phyloP scores from a whole-genome alignment of 371 early-diverging fungal species.

The Apophysomyces elegans region DNA sequence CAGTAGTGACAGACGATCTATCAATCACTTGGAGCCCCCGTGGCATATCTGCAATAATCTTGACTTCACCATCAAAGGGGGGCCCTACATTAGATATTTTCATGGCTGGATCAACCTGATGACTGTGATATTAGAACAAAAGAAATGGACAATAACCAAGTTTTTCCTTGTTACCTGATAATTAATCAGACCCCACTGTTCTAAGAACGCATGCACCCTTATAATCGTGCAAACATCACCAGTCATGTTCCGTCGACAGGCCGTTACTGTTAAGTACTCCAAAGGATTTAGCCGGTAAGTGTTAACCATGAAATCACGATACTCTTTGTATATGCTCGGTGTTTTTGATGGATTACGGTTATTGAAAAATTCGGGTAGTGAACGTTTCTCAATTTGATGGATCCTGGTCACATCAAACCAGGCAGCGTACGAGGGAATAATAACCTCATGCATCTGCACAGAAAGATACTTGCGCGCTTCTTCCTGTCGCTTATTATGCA shows the following conservation, averaged over 20 bases:
- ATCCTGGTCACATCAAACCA: constrained; percentile 92
- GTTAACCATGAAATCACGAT: constrained; percentile 97
- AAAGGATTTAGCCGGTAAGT: constrained; percentile 92
- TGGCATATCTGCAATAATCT: constrained; percentile 26
- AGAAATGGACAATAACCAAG: neutral
- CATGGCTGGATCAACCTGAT: constrained; percentile 85
- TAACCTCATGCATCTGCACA: constrained; percentile 77
- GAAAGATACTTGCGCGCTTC: constrained; percentile 71
- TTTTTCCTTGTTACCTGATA: constrained; percentile 77
- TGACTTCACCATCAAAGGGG: constrained; percentile 28
- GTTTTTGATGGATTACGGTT: constrained; percentile 89
- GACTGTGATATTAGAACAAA: constrained; percentile 71
- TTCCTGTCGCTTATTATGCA: constrained; percentile 44
- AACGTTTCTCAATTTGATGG: constrained; percentile 86
- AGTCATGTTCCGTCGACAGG: constrained; percentile 92
- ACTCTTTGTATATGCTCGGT: constrained; percentile 91
- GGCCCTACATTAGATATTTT: constrained; percentile 69
- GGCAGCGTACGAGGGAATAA: constrained; percentile 90
- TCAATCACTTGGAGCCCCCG: constrained; percentile 6
- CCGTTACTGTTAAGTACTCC: constrained; percentile 96
- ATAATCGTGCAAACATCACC: constrained; percentile 98
- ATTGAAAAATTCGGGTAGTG: constrained; percentile 96
- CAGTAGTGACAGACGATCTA: neutral
- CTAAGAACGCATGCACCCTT: constrained; percentile 95
- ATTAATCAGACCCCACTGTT: constrained; percentile 99